Base-by-base conservation (phyloP, 75 land plant genomes). In the Selaginella moellendorffii region DNA sequence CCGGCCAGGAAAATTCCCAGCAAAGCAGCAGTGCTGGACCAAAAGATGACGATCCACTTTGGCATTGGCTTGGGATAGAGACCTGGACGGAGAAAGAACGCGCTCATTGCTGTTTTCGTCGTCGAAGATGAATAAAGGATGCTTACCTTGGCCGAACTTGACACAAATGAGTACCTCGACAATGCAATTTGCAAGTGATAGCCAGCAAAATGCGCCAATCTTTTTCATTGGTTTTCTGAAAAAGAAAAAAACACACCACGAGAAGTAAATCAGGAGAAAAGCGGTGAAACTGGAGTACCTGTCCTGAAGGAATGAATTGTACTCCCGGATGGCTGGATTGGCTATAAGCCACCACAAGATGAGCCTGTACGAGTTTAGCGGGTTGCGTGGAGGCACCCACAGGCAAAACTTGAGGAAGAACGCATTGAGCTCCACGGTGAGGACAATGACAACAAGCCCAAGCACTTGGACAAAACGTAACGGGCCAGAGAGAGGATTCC, bases 311-410 rank as follows among this genome's bases (percentile, higher is more conserved):
- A 91, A 93, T 0, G 83, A 65, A 53, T 93, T 93, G 71, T 89
- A 93, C 67, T 93, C 98, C 9, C 98, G 85, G 65, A 93, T 86
- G 19, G 96, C 85, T n/a, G 98, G 98, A 59, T 86, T 84, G 26
- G 98, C 98, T 65, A 89, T 93, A 23, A 93, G 83, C 96, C 96
- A 93, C 98, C 98, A 93, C n/a, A 93, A 73, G n/a, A 89, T 51
- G 68, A 93, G 73, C 52, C 98, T 75, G 65, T 89, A 93, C 0
- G 71, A 46, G 52, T 81, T 78, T 27, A 93, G 51, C 8, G 96
- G 89, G 68, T 93, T 93, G 59, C 84, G 71, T 65, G 98, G 96
- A 31, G 98, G 96, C 68, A 93, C 72, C 98, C 98, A 93, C 21
- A 93, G 79, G 58, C 85, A 85, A 60, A 81, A 93, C 73, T 93